phyloP scores from a whole-genome alignment of 176 grass and related monocot genomes.

The Paspalum vaginatum region DNA sequence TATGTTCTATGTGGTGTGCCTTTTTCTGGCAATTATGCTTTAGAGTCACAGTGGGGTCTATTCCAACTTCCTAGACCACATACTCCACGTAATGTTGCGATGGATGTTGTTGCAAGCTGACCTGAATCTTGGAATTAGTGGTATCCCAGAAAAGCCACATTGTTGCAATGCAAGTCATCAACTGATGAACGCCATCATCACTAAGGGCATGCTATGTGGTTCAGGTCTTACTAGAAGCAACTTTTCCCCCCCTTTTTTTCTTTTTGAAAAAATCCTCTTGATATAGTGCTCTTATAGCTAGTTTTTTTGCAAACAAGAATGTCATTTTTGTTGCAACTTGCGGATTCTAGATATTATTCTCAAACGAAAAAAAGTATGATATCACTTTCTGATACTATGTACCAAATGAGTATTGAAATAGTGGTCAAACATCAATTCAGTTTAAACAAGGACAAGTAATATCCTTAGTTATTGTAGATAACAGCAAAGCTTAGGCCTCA shows the following conservation, averaged over 20 bases:
- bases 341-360: neutral
- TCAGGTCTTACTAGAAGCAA: neutral
- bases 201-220: conserved; percentile 22
- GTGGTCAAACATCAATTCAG: neutral
- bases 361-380: neutral
- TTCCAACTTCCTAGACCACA: conserved; percentile 32
- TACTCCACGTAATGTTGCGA: conserved; percentile 31
- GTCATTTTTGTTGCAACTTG: neutral
- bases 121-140: conserved; percentile 23
- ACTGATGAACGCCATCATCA: neutral
- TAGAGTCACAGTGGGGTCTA: conserved; percentile 8
- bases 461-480: conserved; percentile 25
- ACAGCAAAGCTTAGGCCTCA: conserved; percentile 9
- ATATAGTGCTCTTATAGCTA: conserved; percentile 2
- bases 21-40: conserved; percentile 29
- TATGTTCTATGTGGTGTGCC: neutral
- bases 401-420: neutral
- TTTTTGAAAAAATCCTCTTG: conserved; percentile 33
- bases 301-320: neutral
- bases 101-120: conserved; percentile 17
- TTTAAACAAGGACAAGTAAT: neutral
- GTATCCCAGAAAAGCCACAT: neutral
- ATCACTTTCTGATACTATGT: neutral
- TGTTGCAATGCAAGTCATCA: conserved; percentile 1
- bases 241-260: neutral